Evolutionary conservation across 108 stramenopile genomes (phyloP).

Genomic region (Mayamaea pseudoterrestris): DNA sequence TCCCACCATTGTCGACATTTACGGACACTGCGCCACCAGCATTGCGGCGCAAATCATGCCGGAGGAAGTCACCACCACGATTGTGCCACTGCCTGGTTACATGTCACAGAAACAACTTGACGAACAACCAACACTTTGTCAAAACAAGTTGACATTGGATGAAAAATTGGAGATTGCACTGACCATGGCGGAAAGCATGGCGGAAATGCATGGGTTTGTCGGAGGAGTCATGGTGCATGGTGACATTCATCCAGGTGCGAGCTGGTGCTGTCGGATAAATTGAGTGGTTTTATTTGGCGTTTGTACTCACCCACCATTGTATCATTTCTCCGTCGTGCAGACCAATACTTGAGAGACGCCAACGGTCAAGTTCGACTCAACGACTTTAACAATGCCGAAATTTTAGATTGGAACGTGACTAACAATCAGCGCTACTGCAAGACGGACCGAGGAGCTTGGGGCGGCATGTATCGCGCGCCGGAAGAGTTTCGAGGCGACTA

Average conservation of each 20-base stretch:
- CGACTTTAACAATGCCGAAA: constrained; percentile 41
- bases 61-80: constrained; percentile 30
- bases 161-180: constrained; percentile 46
- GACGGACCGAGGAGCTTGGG: neutral
- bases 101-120: constrained; percentile 6
- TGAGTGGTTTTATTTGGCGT: too few relatives aligned
- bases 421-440: constrained; percentile 2
- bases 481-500: constrained; percentile 45
- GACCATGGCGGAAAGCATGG: constrained; percentile 51
- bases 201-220: constrained; percentile 45
- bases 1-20: constrained; percentile 57
- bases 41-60: constrained; percentile 38
- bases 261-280: too few relatives aligned
- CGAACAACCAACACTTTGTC: constrained; percentile 10
- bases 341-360: constrained; percentile 51
- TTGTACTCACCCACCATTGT: too few relatives aligned
- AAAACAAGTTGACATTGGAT: constrained; percentile 19
- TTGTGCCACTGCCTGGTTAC: constrained; percentile 4
- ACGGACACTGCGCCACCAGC: constrained; percentile 51
- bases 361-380: constrained; percentile 55
- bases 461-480: constrained; percentile 15
- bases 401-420: constrained; percentile 3
- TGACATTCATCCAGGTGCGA: constrained; percentile 52
- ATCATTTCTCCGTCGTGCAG: too few relatives aligned
- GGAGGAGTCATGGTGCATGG: constrained; percentile 54